Evolutionary conservation across 2,329 filamentous ascomycete species (phyloP).

Genomic region (Xylariaceae sp.): DNA sequence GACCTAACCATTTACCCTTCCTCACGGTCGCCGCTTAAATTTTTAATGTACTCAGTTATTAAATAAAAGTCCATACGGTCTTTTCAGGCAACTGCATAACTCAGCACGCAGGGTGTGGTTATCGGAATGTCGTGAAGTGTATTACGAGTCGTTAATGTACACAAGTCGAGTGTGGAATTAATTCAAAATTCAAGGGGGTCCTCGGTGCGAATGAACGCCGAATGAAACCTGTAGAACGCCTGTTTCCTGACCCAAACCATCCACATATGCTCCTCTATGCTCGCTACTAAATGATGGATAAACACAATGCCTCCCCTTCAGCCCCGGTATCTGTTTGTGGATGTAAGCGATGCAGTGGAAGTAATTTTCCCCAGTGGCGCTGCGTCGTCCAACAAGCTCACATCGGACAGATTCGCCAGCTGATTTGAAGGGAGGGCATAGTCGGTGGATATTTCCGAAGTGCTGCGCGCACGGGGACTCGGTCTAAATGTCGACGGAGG

Average conservation of each 20-base stretch:
- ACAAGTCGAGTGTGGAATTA: too few species aligned
- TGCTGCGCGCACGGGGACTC: conserved; percentile 8
- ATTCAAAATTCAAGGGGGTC: too few species aligned
- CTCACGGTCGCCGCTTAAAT: too few species aligned
- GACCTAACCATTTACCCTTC: too few species aligned
- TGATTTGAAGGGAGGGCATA: background rate
- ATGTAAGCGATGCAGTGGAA: conserved; percentile 1
- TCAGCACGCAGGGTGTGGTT: too few species aligned
- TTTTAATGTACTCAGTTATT: too few species aligned
- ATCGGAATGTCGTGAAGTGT: too few species aligned
- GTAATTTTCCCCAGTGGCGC: conserved; percentile 18
- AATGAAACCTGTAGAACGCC: background rate
- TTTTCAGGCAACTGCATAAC: too few species aligned
- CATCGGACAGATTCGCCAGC: conserved; percentile 15
- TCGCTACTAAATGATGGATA: background rate
- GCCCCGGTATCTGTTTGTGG: background rate
- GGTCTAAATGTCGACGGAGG: conserved; percentile 20
- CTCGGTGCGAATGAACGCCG: too few species aligned
- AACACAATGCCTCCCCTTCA: background rate
- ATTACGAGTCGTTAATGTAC: too few species aligned
- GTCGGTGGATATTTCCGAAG: conserved; percentile 13
- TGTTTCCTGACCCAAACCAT: background rate
- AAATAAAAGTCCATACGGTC: too few species aligned
- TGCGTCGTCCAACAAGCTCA: conserved; percentile 19
- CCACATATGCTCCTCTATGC: conserved; percentile 10